A percentile compares a stretch with the other conserved stretches of the same genome.
phyloP scores from a whole-genome alignment of 2,329 filamentous ascomycete species.

The Cyanodermella asteris region DNA sequence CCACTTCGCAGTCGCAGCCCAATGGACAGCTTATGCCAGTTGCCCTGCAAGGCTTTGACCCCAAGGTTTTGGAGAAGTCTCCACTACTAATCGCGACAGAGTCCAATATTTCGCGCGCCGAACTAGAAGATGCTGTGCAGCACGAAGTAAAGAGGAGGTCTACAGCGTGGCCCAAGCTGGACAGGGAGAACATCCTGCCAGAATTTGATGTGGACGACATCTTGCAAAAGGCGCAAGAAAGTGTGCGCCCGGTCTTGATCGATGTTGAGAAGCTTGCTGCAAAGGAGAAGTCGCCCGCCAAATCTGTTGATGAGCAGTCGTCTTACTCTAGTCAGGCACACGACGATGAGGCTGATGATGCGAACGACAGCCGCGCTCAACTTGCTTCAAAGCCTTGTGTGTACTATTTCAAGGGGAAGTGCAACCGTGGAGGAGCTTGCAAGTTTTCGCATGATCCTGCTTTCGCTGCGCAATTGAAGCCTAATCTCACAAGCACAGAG shows the following conservation, averaged over 20 bases:
- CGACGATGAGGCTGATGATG: constrained; percentile 30
- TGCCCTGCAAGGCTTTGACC: constrained; percentile 49
- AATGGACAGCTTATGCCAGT: constrained; percentile 23
- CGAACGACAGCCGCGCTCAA: constrained; percentile 11
- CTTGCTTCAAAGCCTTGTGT: constrained; percentile 5
- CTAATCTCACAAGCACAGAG: constrained; percentile 8
- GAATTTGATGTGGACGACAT: constrained; percentile 55
- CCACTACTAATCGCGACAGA: constrained; percentile 67
- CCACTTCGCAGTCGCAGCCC: constrained; percentile 8
- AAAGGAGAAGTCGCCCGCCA: constrained; percentile 43
- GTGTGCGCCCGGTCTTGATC: constrained; percentile 45
- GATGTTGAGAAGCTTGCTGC: constrained; percentile 27
- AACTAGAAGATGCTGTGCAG: constrained; percentile 53
- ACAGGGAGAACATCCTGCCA: constrained; percentile 29
- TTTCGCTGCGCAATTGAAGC: too few relatives aligned
- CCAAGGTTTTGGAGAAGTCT: constrained; percentile 68
- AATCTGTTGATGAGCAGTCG: constrained; percentile 80
- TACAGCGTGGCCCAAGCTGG: constrained; percentile 26
- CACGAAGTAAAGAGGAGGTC: constrained; percentile 47
- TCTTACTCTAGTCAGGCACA: constrained; percentile 85
- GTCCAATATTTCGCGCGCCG: constrained; percentile 57
- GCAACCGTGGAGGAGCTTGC: constrained; percentile 6
- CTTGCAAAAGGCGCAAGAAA: constrained; percentile 44
- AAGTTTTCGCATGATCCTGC: constrained; percentile 7
- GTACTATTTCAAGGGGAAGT: constrained; percentile 6